These are phyloP conservation scores for Saccharomyces mikatae DNA, from an alignment of 805 yeast genomes.

Conservation along the genomic window DNA sequence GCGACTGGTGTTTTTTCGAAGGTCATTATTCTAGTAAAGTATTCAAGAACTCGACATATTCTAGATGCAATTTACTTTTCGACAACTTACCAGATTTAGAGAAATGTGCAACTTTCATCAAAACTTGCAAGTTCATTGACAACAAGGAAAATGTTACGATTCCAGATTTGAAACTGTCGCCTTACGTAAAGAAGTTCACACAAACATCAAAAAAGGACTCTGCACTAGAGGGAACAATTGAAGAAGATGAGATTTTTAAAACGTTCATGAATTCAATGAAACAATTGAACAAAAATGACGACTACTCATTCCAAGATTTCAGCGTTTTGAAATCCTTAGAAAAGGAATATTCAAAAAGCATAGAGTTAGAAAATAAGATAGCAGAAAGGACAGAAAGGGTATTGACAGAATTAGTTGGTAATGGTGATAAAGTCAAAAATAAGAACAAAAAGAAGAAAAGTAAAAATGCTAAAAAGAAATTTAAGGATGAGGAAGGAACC, in stretches of 20 bases:
- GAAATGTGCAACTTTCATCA: slow-evolving; percentile 27
- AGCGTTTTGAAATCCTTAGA: slow-evolving; percentile 24
- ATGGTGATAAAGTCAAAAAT: slow-evolving; percentile 11
- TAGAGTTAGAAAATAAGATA: slow-evolving; percentile 11
- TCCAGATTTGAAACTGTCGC: slow-evolving; percentile 15
- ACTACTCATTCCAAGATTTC: slow-evolving; percentile 18
- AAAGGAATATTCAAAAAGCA: slow-evolving; percentile 21
- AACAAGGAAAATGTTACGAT: slow-evolving; percentile 20
- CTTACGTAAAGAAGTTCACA: slow-evolving; percentile 16
- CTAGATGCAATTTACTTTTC: slow-evolving; percentile 39
- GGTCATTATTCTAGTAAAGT: slow-evolving; percentile 22
- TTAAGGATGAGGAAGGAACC: not conserved
- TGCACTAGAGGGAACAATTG: slow-evolving; percentile 26
- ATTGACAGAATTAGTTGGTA: slow-evolving; percentile 23
- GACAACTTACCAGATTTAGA: slow-evolving; percentile 24
- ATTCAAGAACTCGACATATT: slow-evolving; percentile 34
- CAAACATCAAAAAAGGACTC: slow-evolving; percentile 5
- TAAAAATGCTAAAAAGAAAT: slow-evolving; percentile 6
- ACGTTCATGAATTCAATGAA: slow-evolving; percentile 27
- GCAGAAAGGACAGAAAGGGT: slow-evolving; percentile 20
- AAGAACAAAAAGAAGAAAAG: slow-evolving; percentile 17
- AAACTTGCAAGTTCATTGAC: slow-evolving; percentile 28
- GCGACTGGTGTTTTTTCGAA: slow-evolving; percentile 28
- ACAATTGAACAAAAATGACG: slow-evolving; percentile 13
- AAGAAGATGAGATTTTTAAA: slow-evolving; percentile 24